Conservation (phyloP, 2,329 filamentous ascomycete genomes). For the Phyllosticta paracitricarpa region DNA sequence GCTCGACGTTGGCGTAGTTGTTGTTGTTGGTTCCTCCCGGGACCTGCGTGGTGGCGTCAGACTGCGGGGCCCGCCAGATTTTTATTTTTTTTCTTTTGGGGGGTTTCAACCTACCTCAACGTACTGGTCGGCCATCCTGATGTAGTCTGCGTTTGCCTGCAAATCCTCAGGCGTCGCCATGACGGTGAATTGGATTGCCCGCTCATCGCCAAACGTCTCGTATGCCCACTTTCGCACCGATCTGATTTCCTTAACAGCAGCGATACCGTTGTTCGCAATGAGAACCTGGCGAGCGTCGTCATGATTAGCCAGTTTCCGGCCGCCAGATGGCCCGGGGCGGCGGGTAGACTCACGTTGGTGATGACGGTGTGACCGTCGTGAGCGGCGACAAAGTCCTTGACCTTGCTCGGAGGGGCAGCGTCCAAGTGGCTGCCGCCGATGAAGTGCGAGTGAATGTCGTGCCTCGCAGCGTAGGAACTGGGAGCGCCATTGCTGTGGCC, state of each 20-base stretch:
- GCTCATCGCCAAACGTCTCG: slow-evolving; percentile 97
- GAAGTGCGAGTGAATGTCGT: slow-evolving; percentile 83
- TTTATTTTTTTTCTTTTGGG: neutral
- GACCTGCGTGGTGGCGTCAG: slow-evolving; percentile 44
- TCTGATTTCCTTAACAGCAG: slow-evolving; percentile 97
- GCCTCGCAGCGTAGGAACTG: slow-evolving; percentile 66
- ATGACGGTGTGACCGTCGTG: slow-evolving; percentile 96
- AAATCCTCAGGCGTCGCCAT: slow-evolving; percentile 99
- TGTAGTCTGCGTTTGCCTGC: slow-evolving; percentile 96
- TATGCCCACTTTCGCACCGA: slow-evolving; percentile 99
- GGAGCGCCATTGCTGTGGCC: slow-evolving; percentile 41
- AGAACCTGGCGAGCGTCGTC: slow-evolving; percentile 56
- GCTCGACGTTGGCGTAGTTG: slow-evolving; percentile 99
- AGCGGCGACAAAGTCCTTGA: slow-evolving; percentile 90
- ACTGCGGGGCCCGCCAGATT: slow-evolving; percentile 8
- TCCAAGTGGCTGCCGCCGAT: slow-evolving; percentile 87
- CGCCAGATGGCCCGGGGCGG: neutral
- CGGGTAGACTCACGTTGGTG: slow-evolving; percentile 68
- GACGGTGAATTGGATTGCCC: slow-evolving; percentile 97
- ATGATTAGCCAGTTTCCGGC: neutral
- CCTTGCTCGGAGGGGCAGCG: slow-evolving; percentile 70
- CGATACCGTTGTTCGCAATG: slow-evolving; percentile 99
- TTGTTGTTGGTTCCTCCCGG: slow-evolving; percentile 99
- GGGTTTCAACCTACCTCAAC: slow-evolving; percentile 55
- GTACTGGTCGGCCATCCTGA: slow-evolving; percentile 98